Evolutionary conservation across 2,329 filamentous ascomycete genomes (phyloP).

Genomic region (Pseudopyricularia javanii): DNA sequence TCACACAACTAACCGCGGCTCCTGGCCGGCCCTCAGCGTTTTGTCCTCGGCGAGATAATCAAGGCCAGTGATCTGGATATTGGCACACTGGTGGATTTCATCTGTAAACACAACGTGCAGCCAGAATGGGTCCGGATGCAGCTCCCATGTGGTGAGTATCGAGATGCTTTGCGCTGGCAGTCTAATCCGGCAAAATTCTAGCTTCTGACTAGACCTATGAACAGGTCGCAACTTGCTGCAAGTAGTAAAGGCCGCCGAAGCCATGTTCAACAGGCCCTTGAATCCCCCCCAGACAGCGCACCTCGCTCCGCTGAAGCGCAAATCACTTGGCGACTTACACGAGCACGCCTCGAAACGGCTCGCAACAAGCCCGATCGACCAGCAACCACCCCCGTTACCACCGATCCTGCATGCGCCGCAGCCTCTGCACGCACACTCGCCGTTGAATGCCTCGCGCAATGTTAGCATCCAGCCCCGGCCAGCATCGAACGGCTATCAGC

Average conservation of each 20-base stretch:
- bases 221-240: slow-evolving; percentile 22
- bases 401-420: slow-evolving; percentile 1
- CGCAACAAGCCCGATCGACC: slow-evolving; percentile 12
- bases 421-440: neutral
- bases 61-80: slow-evolving; percentile 40
- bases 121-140: slow-evolving; percentile 23
- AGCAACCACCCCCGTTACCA: neutral
- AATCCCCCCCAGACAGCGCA: slow-evolving; percentile 9
- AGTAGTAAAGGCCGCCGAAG: slow-evolving; percentile 17
- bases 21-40: slow-evolving; percentile 29
- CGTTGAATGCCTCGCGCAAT: slow-evolving; percentile 5
- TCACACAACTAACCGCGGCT: neutral
- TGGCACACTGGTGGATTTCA: slow-evolving; percentile 30
- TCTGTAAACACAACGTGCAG: slow-evolving; percentile 20
- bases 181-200: neutral
- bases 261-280: slow-evolving; percentile 16
- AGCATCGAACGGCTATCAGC: slow-evolving; percentile 11
- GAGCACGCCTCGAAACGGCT: slow-evolving; percentile 18
- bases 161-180: neutral
- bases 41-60: slow-evolving; percentile 45
- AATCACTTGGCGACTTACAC: slow-evolving; percentile 15
- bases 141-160: slow-evolving; percentile 18
- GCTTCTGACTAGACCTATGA: slow-evolving; percentile 1
- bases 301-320: slow-evolving; percentile 17
- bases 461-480: slow-evolving; percentile 19